Evolutionary conservation across 768 basidiomycete species (phyloP).

Genomic region (Hericium coralloides): DNA sequence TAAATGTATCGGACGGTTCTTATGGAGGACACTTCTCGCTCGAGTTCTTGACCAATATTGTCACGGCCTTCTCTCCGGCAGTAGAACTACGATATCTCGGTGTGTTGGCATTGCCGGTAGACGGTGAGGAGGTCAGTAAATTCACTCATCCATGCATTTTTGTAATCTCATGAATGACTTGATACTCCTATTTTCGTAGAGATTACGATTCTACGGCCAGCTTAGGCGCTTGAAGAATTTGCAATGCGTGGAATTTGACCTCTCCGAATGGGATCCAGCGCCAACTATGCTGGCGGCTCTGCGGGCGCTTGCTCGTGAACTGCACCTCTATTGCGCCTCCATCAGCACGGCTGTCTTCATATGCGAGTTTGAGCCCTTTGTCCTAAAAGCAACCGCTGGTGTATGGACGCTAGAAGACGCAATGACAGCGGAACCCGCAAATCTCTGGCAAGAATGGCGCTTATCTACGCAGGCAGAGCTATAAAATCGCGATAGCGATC

Average conservation of each 20-base stretch:
- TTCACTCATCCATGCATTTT: background rate
- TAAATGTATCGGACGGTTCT: conserved; percentile 55
- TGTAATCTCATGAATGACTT: background rate
- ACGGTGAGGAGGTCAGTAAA: conserved; percentile 38
- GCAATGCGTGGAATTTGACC: conserved; percentile 51
- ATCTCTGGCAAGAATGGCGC: background rate
- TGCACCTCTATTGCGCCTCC: conserved; percentile 50
- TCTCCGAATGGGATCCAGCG: conserved; percentile 56
- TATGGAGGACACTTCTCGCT: conserved; percentile 48
- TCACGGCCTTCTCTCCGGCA: conserved; percentile 23
- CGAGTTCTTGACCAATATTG: conserved; percentile 39
- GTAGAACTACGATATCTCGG: conserved; percentile 47
- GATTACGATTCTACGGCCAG: conserved; percentile 52
- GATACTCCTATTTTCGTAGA: conserved; percentile 25
- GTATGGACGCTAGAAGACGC: conserved; percentile 21
- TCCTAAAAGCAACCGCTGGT: conserved; percentile 27
- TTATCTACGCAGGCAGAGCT: too few species aligned
- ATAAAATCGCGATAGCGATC: too few species aligned
- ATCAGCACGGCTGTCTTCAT: conserved; percentile 51
- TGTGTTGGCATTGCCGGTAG: conserved; percentile 53
- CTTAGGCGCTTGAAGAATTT: conserved; percentile 44
- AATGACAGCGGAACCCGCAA: conserved; percentile 3
- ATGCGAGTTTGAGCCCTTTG: conserved; percentile 50
- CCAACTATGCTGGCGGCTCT: conserved; percentile 43
- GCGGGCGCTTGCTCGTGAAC: conserved; percentile 49